Evolutionary conservation across 1,284 basidiomycete genomes (phyloP).

Genomic region (Rhodotorula mucilaginosa): DNA sequence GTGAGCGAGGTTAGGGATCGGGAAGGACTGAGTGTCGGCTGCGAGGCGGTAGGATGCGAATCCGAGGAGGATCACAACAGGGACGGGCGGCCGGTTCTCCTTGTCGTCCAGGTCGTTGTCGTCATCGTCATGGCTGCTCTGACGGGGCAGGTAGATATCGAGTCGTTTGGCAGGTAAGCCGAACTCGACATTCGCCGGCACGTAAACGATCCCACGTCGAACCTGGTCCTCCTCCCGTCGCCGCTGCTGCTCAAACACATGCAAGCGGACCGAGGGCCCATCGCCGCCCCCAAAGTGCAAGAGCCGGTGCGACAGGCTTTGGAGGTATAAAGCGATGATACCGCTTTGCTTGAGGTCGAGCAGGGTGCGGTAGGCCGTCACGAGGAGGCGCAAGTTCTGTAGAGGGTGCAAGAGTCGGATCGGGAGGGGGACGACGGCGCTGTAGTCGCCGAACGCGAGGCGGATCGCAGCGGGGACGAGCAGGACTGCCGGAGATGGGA

Average conservation of each 20-base stretch:
- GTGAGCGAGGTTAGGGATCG: constrained; percentile 47
- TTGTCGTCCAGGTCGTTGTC: neutral
- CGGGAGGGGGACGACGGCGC: constrained; percentile 29
- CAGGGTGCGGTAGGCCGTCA: constrained; percentile 15
- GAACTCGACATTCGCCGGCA: neutral
- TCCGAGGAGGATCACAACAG: constrained; percentile 48
- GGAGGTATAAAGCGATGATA: constrained; percentile 44
- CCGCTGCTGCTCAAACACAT: constrained; percentile 37
- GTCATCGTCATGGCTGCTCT: too few species aligned
- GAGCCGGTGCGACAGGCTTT: constrained; percentile 46
- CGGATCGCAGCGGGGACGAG: neutral
- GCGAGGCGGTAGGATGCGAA: constrained; percentile 13
- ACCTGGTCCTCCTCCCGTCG: neutral
- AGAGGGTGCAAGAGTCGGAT: constrained; percentile 22
- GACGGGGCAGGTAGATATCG: constrained; percentile 43
- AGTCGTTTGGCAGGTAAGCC: constrained; percentile 30
- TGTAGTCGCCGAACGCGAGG: neutral
- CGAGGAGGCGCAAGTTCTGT: constrained; percentile 44
- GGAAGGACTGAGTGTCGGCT: constrained; percentile 1
- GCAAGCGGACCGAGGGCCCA: constrained; percentile 18
- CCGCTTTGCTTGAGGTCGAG: constrained; percentile 41
- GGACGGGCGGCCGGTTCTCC: constrained; percentile 29
- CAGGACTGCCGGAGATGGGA: neutral
- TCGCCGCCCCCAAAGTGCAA: constrained; percentile 47
- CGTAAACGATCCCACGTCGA: constrained; percentile 38